Evolutionary conservation across 2,329 filamentous ascomycete species (phyloP).

Genomic region (Aureobasidium musti): DNA sequence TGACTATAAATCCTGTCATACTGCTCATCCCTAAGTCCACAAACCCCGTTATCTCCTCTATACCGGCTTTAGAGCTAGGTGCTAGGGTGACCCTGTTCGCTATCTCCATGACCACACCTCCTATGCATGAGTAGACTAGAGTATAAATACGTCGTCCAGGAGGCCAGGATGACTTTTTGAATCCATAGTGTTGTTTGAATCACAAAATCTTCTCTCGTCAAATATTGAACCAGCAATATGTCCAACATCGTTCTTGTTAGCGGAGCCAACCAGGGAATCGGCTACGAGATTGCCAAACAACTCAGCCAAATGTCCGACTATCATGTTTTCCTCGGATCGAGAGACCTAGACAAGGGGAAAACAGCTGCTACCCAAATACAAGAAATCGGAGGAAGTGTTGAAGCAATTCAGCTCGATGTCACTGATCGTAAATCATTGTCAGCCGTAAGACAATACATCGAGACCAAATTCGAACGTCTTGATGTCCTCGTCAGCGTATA

Average conservation of each 20-base stretch:
- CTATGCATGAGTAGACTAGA: not conserved
- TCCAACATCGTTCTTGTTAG: constrained; percentile 18
- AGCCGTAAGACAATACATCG: not conserved
- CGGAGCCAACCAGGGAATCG: constrained; percentile 12
- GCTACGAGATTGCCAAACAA: not conserved
- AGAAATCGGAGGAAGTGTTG: not conserved
- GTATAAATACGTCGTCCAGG: not conserved
- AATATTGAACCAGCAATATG: not conserved
- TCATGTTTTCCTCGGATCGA: not conserved
- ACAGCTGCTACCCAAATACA: not conserved
- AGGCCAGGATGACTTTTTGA: too few relatives aligned
- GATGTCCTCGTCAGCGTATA: not conserved
- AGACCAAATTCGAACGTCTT: not conserved
- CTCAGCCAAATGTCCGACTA: not conserved
- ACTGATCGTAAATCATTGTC: not conserved
- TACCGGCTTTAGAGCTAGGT: not conserved
- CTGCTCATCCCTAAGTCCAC: not conserved
- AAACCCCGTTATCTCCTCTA: not conserved
- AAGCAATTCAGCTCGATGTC: constrained; percentile 2
- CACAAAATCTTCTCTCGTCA: not conserved
- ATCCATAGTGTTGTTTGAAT: too few relatives aligned
- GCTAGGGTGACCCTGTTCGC: not conserved
- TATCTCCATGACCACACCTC: too few relatives aligned
- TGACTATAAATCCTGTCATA: not conserved
- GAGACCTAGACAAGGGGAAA: not conserved